Percentiles rank a stretch among this genome's conserved stretches.
These are phyloP conservation scores for Globisporangium acanthophoron DNA, from an alignment of 352 stramenopile genomes.

Conservation along the genomic window DNA sequence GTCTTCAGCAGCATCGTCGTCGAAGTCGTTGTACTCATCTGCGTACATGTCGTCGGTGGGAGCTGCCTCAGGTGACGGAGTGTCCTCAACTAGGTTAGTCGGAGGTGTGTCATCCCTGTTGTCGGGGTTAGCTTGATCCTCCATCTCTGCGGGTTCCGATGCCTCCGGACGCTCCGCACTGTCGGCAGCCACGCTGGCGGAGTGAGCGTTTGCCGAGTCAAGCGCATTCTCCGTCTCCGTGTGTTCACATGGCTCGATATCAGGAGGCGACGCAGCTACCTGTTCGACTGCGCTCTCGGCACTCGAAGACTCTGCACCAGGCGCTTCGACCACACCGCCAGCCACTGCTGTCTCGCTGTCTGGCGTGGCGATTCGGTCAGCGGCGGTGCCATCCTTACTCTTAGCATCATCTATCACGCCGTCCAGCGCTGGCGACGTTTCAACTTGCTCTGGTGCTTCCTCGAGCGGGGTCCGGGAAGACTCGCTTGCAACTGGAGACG, in stretches of 20 bases:
- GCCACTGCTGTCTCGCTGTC: neutral
- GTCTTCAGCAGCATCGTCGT: constrained; percentile 33
- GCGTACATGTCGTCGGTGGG: constrained; percentile 40
- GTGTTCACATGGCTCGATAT: neutral
- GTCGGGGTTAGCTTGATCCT: neutral
- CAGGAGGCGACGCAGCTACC: neutral
- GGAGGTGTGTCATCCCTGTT: neutral
- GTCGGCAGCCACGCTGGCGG: neutral
- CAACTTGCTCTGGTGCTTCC: too few species aligned
- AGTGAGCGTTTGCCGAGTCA: too few species aligned
- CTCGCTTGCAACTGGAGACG: too few species aligned
- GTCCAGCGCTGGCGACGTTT: too few species aligned
- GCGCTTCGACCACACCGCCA: neutral
- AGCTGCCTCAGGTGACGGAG: constrained; percentile 1
- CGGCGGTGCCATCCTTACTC: too few species aligned
- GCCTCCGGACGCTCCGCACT: neutral
- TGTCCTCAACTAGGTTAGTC: neutral
- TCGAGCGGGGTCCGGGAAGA: too few species aligned
- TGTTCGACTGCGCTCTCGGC: neutral
- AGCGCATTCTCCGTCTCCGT: neutral
- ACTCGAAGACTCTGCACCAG: neutral
- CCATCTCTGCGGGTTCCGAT: neutral
- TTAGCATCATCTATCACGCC: too few species aligned
- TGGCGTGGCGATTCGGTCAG: neutral
- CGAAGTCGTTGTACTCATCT: constrained; percentile 53